Evolutionary conservation across 108 stramenopile species (phyloP).

Genomic region (Nitzschia sp.): DNA sequence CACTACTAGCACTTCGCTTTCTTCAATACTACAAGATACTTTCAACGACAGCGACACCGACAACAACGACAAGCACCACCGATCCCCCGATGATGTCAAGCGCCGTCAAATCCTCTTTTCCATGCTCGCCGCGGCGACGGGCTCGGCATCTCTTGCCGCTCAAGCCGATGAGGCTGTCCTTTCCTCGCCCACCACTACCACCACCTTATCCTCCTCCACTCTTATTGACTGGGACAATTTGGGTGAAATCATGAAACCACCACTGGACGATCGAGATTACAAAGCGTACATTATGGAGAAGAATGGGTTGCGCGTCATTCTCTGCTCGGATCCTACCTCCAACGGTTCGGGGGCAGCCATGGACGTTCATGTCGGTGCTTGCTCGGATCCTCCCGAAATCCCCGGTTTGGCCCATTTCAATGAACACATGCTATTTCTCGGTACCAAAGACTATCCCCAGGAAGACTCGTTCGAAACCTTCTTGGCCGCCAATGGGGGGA

Average conservation of each 20-base stretch:
- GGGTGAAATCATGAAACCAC: conserved; percentile 61
- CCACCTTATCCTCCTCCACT: neutral
- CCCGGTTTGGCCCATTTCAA: conserved; percentile 90
- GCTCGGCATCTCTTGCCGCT: conserved; percentile 2
- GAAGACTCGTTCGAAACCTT: conserved; percentile 82
- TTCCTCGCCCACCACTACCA: neutral
- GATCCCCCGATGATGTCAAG: conserved; percentile 21
- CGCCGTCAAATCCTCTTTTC: conserved; percentile 57
- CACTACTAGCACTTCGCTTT: too few species aligned
- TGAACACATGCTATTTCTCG: conserved; percentile 84
- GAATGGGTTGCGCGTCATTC: conserved; percentile 72
- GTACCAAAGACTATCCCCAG: conserved; percentile 83
- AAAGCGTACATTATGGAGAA: conserved; percentile 46
- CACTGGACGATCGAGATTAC: conserved; percentile 70
- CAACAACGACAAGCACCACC: too few species aligned
- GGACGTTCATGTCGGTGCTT: conserved; percentile 91
- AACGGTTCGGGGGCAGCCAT: conserved; percentile 85
- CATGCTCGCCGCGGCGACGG: conserved; percentile 43
- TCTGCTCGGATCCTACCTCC: conserved; percentile 84
- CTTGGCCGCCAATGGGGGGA: conserved; percentile 75
- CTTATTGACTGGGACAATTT: conserved; percentile 27
- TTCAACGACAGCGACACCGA: too few species aligned
- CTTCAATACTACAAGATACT: too few species aligned
- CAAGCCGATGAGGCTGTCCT: neutral
- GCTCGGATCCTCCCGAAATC: conserved; percentile 81